These are phyloP conservation scores for Aspergillus oerlinghausenensis DNA, from an alignment of 2,329 filamentous ascomycete species.

Conservation along the genomic window DNA sequence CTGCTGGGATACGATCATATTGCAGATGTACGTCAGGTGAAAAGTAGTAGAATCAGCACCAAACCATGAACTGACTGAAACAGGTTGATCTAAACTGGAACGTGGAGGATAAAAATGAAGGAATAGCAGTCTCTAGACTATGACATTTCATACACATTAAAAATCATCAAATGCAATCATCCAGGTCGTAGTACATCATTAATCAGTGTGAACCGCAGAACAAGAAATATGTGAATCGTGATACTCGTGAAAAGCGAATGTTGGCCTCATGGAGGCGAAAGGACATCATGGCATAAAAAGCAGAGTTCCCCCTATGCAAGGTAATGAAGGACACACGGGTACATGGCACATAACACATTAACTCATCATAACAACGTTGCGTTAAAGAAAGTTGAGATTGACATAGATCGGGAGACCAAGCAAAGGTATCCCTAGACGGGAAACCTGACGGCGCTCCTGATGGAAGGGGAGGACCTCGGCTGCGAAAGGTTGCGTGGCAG, in stretches of 20 bases:
- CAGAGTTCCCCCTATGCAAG: not conserved
- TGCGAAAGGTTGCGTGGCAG: conserved; percentile 16
- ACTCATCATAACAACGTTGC: not conserved
- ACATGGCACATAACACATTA: not conserved
- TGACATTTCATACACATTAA: not conserved
- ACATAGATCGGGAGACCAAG: not conserved
- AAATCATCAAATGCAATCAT: not conserved
- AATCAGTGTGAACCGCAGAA: not conserved
- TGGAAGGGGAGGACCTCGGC: conserved; percentile 7
- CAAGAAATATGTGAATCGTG: not conserved
- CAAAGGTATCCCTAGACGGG: conserved; percentile 6
- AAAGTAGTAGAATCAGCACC: not conserved
- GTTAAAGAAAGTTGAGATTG: not conserved
- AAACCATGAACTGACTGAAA: not conserved
- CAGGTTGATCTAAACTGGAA: conserved; percentile 12
- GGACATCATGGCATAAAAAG: not conserved
- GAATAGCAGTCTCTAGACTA: not conserved
- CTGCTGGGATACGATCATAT: conserved; percentile 38
- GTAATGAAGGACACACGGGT: not conserved
- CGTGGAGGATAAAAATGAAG: not conserved
- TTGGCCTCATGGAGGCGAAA: not conserved
- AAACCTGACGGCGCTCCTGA: conserved; percentile 14
- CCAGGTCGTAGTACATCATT: not conserved
- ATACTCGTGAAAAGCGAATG: not conserved
- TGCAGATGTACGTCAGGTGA: conserved; percentile 27